Evolutionary conservation across 2,329 filamentous ascomycete species (phyloP), one percentile per base, ranked within the genome.

Genomic region (Metarhizium rileyi): DNA sequence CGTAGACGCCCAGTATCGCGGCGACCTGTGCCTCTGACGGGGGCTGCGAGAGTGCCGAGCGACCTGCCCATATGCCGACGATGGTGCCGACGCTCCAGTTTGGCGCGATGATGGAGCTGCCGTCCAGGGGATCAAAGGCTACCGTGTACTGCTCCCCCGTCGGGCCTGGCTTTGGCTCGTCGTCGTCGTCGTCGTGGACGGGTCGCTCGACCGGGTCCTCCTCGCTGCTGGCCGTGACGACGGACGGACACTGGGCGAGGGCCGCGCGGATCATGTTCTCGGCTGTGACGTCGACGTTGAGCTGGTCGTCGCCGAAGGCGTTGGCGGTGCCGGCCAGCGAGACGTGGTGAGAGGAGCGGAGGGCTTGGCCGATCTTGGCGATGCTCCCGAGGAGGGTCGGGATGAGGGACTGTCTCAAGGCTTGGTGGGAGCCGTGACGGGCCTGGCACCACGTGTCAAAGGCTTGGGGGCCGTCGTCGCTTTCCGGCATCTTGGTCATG

Each of bases 101-200:
- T 1, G 77, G 69, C 0, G 68, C 74, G 41, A 80, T 78, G 56
- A 80, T 80, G 53, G 76, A 82, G 61, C 75, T 80, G 10, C 80
- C 80, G 55, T 84, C 80, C 0, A 84, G 71, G 0, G 80, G 80
- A 55, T 84, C 80, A 55, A 83, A 84, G 0, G 78, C 79, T 8
- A 82, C 63, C 0, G 78, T 75, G 62, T 83, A 83, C 26, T 65
- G 58, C 27, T 28, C 12, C 8, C 55, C n/a, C n/a, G n/a, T n/a
- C n/a, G n/a, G n/a, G n/a, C n/a, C n/a, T n/a, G n/a, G n/a, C n/a
- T n/a, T n/a, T n/a, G n/a, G n/a, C n/a, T n/a, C n/a, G n/a, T 80
- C 33, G 33, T 74, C 6, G 46, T n/a, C 6, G 30, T 22, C 18
- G 33, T 35, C 40, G 22, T 28, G 40, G 47, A 65, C 55, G 33